Evolutionary conservation across 176 grass and related monocot genomes (phyloP), one percentile per base, ranked within the genome.

Genomic region (Triticum aestivum): DNA sequence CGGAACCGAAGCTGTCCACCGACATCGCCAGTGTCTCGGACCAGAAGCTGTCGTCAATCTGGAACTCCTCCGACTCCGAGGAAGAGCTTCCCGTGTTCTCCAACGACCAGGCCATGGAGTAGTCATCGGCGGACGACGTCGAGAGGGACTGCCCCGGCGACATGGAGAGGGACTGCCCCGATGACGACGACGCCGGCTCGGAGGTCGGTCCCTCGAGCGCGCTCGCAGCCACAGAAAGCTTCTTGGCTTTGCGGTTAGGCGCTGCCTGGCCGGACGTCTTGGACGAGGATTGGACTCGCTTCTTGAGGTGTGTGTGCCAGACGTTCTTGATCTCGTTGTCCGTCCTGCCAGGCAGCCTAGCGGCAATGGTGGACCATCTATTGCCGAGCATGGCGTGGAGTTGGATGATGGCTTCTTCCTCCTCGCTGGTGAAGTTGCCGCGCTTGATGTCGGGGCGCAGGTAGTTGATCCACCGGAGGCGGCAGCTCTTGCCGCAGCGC

Each of bases 261-360:
- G 63, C 77, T 14, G 70, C 11, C 86, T 89, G 51, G 15, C 51
- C 51, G 51, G 51, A 54, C 5, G 15, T 5, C 51, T 54, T 54
- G 51, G 51, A 54, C 51, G 51, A 54, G 5, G 51, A 54, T 0
- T 82, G 0, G 79, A 37, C 21, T 54, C 64, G 26, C 88, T 95
- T 95, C 88, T 88, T 90, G 41, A 95, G 69, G 66, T 90, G 77
- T 18, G 93, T 92, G 85, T 94, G 90, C 93, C 93, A 94, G 1
- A 92, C 71, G 41, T 94, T 94, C 82, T 95, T 95, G 83, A 95
- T 95, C 88, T 95, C 93, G 73, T 92, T 95, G 89, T 95, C 93
- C 17, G 93, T 95, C 81, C 93, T 82, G 10, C 93, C 93, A 15
- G 93, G 93, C 66, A 95, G 86, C 65, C 84, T 89, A 70, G 90